Conservation (phyloP, 2,329 filamentous ascomycete genomes). For the Neofusicoccum parvum region DNA sequence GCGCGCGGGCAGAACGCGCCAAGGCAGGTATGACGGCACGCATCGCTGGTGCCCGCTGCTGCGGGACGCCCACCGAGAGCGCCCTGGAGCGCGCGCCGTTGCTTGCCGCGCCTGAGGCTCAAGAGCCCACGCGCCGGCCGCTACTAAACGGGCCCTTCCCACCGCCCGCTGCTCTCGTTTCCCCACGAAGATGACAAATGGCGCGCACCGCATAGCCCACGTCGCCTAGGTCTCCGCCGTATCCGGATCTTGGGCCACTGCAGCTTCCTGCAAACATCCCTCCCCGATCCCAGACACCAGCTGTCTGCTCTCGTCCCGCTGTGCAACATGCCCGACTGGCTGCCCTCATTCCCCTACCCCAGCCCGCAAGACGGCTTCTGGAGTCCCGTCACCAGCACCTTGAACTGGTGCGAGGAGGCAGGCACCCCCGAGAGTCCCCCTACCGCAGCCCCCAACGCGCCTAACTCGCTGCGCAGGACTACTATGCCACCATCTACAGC, state of each 20-base stretch:
- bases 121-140: no score
- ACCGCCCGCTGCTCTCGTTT: neutral
- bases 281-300: neutral
- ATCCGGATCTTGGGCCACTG: constrained; percentile 8
- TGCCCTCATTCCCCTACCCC: constrained; percentile 52
- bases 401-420: constrained; percentile 83
- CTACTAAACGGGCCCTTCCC: neutral
- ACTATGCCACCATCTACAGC: constrained; percentile 73
- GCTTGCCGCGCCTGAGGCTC: neutral
- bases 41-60: neutral
- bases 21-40: constrained; percentile 13
- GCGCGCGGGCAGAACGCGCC: neutral
- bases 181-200: constrained; percentile 17
- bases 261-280: constrained; percentile 5
- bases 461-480: constrained; percentile 56
- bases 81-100: neutral
- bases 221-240: constrained; percentile 11
- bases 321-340: constrained; percentile 36
- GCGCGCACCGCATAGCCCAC: constrained; percentile 1
- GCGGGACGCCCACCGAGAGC: neutral
- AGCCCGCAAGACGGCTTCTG: constrained; percentile 63
- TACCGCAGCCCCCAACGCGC: neutral
- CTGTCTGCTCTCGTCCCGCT: neutral
- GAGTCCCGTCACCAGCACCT: constrained; percentile 69
- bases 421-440: constrained; percentile 19